Percentiles rank a stretch among this genome's conserved stretches.
These are phyloP conservation scores for Verticillium tricorpus DNA, from an alignment of 2,329 filamentous ascomycete species.

Conservation along the genomic window DNA sequence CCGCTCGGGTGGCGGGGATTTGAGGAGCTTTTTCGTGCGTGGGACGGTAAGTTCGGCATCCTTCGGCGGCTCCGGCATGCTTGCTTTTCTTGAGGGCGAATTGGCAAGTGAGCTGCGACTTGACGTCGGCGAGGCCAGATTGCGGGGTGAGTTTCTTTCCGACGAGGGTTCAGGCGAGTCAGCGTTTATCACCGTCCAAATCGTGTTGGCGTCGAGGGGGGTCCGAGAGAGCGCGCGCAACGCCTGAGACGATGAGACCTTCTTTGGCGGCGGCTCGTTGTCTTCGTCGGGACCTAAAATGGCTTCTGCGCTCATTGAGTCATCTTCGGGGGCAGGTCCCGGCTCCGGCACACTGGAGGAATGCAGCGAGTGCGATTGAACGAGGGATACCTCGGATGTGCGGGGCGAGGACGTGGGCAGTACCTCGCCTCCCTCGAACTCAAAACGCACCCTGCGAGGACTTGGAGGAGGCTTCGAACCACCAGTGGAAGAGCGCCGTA, in stretches of 20 bases:
- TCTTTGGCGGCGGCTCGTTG: constrained; percentile 40
- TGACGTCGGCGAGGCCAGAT: neutral
- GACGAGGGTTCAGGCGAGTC: constrained; percentile 8
- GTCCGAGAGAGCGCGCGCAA: constrained; percentile 46
- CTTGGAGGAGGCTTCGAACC: constrained; percentile 43
- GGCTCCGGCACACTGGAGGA: constrained; percentile 16
- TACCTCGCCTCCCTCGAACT: constrained; percentile 56
- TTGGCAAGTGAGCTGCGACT: neutral
- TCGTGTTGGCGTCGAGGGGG: constrained; percentile 45
- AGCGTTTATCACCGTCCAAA: constrained; percentile 44
- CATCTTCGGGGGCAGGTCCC: constrained; percentile 7
- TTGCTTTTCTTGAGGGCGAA: neutral
- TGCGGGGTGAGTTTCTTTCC: constrained; percentile 4
- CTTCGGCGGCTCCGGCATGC: neutral
- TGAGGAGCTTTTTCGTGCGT: neutral
- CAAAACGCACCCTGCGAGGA: constrained; percentile 59
- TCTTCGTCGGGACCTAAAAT: constrained; percentile 32
- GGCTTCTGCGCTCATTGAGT: constrained; percentile 22
- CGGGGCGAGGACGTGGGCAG: constrained; percentile 55
- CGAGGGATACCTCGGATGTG: constrained; percentile 26
- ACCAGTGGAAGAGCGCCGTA: constrained; percentile 49
- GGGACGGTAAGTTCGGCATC: neutral
- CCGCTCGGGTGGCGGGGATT: constrained; percentile 1
- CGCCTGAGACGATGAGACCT: constrained; percentile 52
- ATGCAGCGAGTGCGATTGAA: constrained; percentile 17